Evolutionary conservation across 495 filamentous ascomycete species (phyloP).

Genomic region (Astrothelium macrocarpum): DNA sequence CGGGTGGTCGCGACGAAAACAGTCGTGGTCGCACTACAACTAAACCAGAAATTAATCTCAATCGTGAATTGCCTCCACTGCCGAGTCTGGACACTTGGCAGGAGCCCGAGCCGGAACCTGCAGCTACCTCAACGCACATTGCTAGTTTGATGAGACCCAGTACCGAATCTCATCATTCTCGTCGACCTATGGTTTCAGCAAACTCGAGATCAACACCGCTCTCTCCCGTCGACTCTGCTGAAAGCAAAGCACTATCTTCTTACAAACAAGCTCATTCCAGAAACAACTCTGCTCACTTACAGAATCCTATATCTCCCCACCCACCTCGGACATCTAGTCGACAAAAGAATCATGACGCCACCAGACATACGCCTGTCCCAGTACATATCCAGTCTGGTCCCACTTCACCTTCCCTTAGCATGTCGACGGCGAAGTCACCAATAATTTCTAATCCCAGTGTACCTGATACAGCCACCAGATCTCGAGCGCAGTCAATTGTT

Average conservation of each 20-base stretch:
- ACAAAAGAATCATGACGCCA: not conserved
- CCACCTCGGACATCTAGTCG: constrained; percentile 4
- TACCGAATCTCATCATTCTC: constrained; percentile 14
- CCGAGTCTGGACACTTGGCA: constrained; percentile 33
- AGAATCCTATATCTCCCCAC: not conserved
- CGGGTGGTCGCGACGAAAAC: constrained; percentile 11
- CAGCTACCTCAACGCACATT: constrained; percentile 17
- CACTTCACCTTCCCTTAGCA: not conserved
- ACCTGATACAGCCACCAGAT: not conserved
- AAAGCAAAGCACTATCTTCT: not conserved
- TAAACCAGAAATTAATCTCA: constrained; percentile 29
- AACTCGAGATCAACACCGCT: constrained; percentile 6
- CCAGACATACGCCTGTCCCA: not conserved
- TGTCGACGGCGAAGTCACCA: not conserved
- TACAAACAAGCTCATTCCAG: not conserved
- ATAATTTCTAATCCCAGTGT: not conserved
- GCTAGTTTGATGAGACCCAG: constrained; percentile 24
- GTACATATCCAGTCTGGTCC: not conserved
- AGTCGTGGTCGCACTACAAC: constrained; percentile 13
- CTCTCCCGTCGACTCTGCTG: not conserved
- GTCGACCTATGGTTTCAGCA: constrained; percentile 1
- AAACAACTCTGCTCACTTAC: not conserved
- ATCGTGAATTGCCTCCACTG: constrained; percentile 35
- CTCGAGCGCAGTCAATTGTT: not conserved
- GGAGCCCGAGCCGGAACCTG: constrained; percentile 16